Percentiles rank a stretch among this genome's conserved stretches.
Evolutionary conservation across 2,329 filamentous ascomycete genomes (phyloP).

Genomic region (Neophaeococcomyces aloes): DNA sequence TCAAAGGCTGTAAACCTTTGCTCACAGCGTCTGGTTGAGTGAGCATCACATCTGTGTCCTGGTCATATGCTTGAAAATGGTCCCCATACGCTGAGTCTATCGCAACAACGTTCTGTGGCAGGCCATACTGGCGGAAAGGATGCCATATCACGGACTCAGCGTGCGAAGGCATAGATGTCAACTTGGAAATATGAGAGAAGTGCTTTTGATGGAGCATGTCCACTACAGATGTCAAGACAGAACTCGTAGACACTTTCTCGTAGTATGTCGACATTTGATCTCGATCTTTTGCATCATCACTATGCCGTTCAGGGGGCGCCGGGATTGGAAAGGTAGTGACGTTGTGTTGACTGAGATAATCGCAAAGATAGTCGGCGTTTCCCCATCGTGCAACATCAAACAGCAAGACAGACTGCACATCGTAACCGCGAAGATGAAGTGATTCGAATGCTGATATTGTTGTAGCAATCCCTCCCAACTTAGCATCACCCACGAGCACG

Average conservation of each 20-base stretch:
- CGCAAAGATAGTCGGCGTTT: slow-evolving; percentile 56
- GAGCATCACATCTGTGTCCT: slow-evolving; percentile 17
- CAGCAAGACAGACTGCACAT: slow-evolving; percentile 58
- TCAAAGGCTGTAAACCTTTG: slow-evolving; percentile 13
- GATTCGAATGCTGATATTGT: slow-evolving; percentile 75
- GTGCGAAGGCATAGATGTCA: slow-evolving; percentile 51
- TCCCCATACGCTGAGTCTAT: slow-evolving; percentile 76
- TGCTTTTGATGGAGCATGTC: slow-evolving; percentile 46
- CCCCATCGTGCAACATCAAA: slow-evolving; percentile 57
- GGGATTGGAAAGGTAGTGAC: slow-evolving; percentile 49
- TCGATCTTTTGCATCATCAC: slow-evolving; percentile 38
- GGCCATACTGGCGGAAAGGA: slow-evolving; percentile 70
- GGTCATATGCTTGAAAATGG: slow-evolving; percentile 57
- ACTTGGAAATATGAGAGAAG: slow-evolving; percentile 42
- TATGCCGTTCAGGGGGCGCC: slow-evolving; percentile 45
- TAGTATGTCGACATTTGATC: slow-evolving; percentile 58
- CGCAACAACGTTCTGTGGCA: slow-evolving; percentile 54
- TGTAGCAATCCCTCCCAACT: slow-evolving; percentile 67
- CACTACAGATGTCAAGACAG: slow-evolving; percentile 38
- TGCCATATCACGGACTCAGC: slow-evolving; percentile 68
- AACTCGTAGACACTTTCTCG: slow-evolving; percentile 31
- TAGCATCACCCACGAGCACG: slow-evolving; percentile 62
- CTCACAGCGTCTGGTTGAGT: slow-evolving; percentile 4
- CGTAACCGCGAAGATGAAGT: slow-evolving; percentile 65
- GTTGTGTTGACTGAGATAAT: slow-evolving; percentile 54